These are phyloP conservation scores for Pinus tabuliformis DNA, from an alignment of 75 land plant species.

Conservation along the genomic window DNA sequence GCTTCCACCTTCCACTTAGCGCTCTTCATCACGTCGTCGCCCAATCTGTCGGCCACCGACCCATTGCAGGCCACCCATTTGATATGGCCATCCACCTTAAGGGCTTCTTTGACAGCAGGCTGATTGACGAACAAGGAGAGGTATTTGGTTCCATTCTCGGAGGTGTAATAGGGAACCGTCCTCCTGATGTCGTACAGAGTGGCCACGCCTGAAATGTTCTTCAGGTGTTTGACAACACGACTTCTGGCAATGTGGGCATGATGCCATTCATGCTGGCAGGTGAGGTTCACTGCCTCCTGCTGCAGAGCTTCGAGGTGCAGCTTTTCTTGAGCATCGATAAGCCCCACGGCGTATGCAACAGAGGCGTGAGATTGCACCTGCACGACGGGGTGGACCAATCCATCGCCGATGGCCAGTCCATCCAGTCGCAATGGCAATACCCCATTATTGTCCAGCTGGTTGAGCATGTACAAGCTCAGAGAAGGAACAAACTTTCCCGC, in stretches of 20 bases:
- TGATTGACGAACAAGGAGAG: constrained; percentile 31
- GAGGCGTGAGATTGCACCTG: constrained; percentile 32
- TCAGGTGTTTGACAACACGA: constrained; percentile 22
- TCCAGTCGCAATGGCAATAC: constrained; percentile 31
- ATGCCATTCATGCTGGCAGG: constrained; percentile 33
- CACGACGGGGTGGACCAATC: constrained; percentile 61
- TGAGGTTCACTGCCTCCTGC: constrained; percentile 18
- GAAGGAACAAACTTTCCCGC: constrained; percentile 87
- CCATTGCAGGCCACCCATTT: constrained; percentile 37
- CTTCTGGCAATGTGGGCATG: constrained; percentile 40
- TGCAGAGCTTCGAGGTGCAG: constrained; percentile 37
- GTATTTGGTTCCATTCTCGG: constrained; percentile 10
- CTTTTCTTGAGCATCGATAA: constrained; percentile 56
- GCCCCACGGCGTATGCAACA: constrained; percentile 59
- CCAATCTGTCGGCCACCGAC: constrained; percentile 34
- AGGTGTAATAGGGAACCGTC: constrained; percentile 21
- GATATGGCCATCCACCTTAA: constrained; percentile 28
- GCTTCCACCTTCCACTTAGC: constrained; percentile 67
- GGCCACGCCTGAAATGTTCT: constrained; percentile 60
- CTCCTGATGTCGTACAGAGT: constrained; percentile 57
- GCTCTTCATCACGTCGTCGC: constrained; percentile 76
- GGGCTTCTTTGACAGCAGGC: constrained; percentile 42
- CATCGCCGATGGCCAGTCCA: constrained; percentile 79
- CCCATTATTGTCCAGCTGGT: constrained; percentile 19
- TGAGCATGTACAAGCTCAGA: constrained; percentile 53